Evolutionary conservation across 106 monocot species (phyloP).

Genomic region (Dendrobium nobile): DNA sequence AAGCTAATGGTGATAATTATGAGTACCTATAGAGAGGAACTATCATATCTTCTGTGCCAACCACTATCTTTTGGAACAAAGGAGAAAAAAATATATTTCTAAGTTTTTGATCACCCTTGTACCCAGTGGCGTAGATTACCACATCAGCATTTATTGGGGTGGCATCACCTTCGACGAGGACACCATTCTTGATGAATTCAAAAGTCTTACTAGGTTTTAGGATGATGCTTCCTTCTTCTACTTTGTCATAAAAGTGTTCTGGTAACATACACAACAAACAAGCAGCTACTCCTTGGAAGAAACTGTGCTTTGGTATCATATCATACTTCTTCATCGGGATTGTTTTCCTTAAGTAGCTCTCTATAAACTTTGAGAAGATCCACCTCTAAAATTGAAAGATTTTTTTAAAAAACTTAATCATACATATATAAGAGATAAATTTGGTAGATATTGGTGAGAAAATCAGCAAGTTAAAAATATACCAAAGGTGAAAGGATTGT

Average conservation of each 20-base stretch:
- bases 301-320: slow-evolving; percentile 61
- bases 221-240: slow-evolving; percentile 71
- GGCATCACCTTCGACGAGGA: slow-evolving; percentile 27
- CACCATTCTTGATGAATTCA: slow-evolving; percentile 44
- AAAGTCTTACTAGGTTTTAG: slow-evolving; percentile 38
- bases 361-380: slow-evolving; percentile 45
- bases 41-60: slow-evolving; percentile 21
- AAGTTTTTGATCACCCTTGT: slow-evolving; percentile 59
- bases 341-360: slow-evolving; percentile 46
- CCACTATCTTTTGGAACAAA: slow-evolving; percentile 20
- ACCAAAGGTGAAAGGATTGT: slow-evolving; percentile 61
- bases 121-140: slow-evolving; percentile 72
- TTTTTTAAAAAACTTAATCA: neutral
- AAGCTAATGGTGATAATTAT: neutral
- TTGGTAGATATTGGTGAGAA: neutral
- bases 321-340: slow-evolving; percentile 56
- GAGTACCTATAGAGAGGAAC: slow-evolving; percentile 65
- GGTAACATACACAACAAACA: slow-evolving; percentile 29
- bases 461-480: neutral
- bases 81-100: slow-evolving; percentile 40
- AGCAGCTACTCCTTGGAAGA: slow-evolving; percentile 29
- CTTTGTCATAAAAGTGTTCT: slow-evolving; percentile 49
- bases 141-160: slow-evolving; percentile 32
- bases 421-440: neutral
- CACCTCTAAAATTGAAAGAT: slow-evolving; percentile 31